Conservation (phyloP, 2,329 filamentous ascomycete species). For the Colletotrichum noveboracense region DNA sequence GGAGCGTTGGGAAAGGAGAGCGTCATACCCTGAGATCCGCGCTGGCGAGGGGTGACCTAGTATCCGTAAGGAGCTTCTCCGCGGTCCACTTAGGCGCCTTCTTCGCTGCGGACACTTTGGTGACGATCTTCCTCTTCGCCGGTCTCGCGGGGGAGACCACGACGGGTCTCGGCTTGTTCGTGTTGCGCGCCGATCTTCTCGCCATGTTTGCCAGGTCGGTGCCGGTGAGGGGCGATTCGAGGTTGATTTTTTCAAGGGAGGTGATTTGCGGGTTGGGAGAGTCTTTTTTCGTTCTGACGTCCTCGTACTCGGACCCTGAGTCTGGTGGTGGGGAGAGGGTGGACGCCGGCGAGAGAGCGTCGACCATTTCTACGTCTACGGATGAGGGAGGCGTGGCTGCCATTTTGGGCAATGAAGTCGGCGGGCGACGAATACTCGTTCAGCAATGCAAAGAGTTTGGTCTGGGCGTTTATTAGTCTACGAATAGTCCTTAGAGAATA, state of each 20-base stretch:
- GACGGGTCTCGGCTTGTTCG: not conserved
- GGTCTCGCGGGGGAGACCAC: not conserved
- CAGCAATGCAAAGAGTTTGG: not conserved
- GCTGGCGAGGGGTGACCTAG: slow-evolving; percentile 42
- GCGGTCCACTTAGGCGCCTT: slow-evolving; percentile 39
- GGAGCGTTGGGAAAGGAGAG: not conserved
- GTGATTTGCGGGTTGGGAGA: not conserved
- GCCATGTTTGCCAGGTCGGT: not conserved
- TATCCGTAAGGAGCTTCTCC: slow-evolving; percentile 38
- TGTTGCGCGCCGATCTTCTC: slow-evolving; percentile 6
- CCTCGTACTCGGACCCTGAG: not conserved
- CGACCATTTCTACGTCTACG: slow-evolving; percentile 17
- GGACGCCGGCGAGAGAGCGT: not conserved
- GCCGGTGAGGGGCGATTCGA: not conserved
- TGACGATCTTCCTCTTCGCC: slow-evolving; percentile 6
- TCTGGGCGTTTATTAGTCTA: not conserved
- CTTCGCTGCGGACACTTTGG: slow-evolving; percentile 25
- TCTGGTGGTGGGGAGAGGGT: not conserved
- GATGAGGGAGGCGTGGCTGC: not conserved
- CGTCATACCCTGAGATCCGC: slow-evolving; percentile 40
- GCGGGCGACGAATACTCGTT: not conserved
- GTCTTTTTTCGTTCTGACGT: not conserved
- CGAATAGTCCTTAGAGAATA: not conserved
- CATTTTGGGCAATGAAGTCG: not conserved
- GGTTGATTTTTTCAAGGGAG: not conserved